phyloP scores from a whole-genome alignment of 2,329 filamentous ascomycete species.

The Hymenoscyphus fraxineus region DNA sequence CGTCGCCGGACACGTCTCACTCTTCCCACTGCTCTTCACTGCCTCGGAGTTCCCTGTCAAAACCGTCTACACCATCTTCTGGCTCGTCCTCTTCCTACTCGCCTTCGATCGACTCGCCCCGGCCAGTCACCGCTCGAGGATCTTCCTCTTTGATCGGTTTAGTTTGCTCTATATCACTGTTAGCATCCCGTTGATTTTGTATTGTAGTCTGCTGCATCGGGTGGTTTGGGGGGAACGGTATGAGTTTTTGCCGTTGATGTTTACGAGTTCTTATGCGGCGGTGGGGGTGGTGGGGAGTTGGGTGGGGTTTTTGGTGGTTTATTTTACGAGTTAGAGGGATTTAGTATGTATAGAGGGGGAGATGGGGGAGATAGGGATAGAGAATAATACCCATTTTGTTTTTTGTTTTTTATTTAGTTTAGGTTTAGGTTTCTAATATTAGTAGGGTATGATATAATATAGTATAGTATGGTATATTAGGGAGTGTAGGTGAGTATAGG shows the following conservation, averaged over 20 bases:
- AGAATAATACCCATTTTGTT: too few species aligned
- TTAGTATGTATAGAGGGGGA: not conserved
- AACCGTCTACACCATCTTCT: conserved; percentile 86
- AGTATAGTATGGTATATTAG: too few species aligned
- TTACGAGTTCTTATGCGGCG: conserved; percentile 90
- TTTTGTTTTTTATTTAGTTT: too few species aligned
- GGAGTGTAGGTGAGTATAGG: too few species aligned
- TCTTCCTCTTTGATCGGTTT: conserved; percentile 89
- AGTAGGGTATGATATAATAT: too few species aligned
- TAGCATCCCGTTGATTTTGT: conserved; percentile 82
- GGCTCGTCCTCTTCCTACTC: conserved; percentile 82
- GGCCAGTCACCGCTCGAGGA: conserved; percentile 70
- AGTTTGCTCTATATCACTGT: conserved; percentile 85
- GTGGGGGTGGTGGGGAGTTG: conserved; percentile 95
- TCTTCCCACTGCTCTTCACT: conserved; percentile 92
- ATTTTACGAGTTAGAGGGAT: conserved; percentile 52
- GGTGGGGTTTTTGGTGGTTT: conserved; percentile 91
- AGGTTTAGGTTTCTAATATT: too few species aligned
- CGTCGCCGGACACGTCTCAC: conserved; percentile 88
- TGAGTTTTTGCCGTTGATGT: conserved; percentile 94
- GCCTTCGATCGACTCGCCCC: conserved; percentile 85
- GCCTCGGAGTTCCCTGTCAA: conserved; percentile 91
- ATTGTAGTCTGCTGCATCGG: conserved; percentile 80
- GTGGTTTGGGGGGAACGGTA: conserved; percentile 78
- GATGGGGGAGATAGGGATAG: not conserved